These are phyloP conservation scores for Arthroderma uncinatum DNA, from an alignment of 2,329 filamentous ascomycete genomes.

Conservation along the genomic window DNA sequence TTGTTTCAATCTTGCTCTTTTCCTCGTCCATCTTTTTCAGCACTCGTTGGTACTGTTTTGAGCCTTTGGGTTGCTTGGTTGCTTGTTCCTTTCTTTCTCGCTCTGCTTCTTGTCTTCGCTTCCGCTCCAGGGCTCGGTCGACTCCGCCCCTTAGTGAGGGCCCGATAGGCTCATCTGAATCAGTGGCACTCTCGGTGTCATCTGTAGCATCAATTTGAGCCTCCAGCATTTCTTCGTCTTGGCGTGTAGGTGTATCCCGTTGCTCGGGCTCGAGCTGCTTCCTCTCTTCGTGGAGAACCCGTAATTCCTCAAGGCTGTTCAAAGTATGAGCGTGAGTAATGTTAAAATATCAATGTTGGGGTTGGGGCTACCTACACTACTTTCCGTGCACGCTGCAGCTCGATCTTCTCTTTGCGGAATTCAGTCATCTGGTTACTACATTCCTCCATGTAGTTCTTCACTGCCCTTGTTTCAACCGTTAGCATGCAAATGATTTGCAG, in stretches of 20 bases:
- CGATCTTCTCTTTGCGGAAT: conserved; percentile 90
- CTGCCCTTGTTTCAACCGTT: conserved; percentile 71
- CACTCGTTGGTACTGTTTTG: conserved; percentile 79
- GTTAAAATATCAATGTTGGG: background rate
- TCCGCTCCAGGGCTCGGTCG: conserved; percentile 61
- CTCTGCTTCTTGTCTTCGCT: conserved; percentile 62
- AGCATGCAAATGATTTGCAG: conserved; percentile 80
- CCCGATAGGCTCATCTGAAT: conserved; percentile 35
- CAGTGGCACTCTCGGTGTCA: conserved; percentile 28
- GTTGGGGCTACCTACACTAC: conserved; percentile 39
- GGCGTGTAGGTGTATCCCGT: conserved; percentile 34
- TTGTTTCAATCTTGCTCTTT: conserved; percentile 65
- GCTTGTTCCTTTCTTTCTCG: conserved; percentile 57
- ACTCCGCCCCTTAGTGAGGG: conserved; percentile 51
- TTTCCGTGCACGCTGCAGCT: conserved; percentile 70
- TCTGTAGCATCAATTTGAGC: conserved; percentile 51
- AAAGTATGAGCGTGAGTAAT: background rate
- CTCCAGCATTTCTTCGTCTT: conserved; percentile 29
- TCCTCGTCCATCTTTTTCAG: conserved; percentile 82
- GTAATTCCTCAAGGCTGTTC: conserved; percentile 34
- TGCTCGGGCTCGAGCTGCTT: conserved; percentile 39
- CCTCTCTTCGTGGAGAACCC: conserved; percentile 37
- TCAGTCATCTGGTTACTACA: conserved; percentile 90
- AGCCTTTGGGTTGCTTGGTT: conserved; percentile 60
- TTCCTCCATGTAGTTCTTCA: conserved; percentile 81